Percentiles rank a stretch among this genome's conserved stretches.
Evolutionary conservation across 1,139 yeast genomes (phyloP).

Genomic region (Candida sanyaensis): DNA sequence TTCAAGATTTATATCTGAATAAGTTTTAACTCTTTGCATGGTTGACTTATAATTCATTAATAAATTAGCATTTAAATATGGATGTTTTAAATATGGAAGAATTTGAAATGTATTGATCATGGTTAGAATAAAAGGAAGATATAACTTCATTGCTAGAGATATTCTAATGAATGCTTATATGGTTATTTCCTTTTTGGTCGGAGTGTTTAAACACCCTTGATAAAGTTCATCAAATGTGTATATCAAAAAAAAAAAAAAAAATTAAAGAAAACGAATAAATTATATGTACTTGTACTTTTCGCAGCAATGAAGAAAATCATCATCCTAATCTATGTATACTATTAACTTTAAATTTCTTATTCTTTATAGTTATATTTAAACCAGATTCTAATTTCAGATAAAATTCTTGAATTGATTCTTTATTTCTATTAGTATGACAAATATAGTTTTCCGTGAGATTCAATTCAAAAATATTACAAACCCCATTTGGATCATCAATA

Average conservation of each 20-base stretch:
- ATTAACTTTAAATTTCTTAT: slow-evolving; percentile 26
- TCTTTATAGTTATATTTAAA: slow-evolving; percentile 21
- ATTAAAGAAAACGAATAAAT: no score
- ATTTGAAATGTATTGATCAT: neutral
- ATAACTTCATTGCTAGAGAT: neutral
- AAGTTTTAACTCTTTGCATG: neutral
- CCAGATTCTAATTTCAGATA: slow-evolving; percentile 26
- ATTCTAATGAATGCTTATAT: no score
- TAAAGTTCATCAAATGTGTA: neutral
- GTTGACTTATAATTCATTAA: slow-evolving; percentile 4
- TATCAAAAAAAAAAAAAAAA: no score
- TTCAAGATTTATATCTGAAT: neutral
- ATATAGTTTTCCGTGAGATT: slow-evolving; percentile 22
- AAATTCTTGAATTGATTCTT: slow-evolving; percentile 17
- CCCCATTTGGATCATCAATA: slow-evolving; percentile 1
- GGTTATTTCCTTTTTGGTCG: no score
- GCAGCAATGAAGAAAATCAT: no score
- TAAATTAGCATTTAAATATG: slow-evolving; percentile 2
- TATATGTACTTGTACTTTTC: no score
- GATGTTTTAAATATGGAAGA: slow-evolving; percentile 1
- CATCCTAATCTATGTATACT: slow-evolving; percentile 21
- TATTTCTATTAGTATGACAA: slow-evolving; percentile 9
- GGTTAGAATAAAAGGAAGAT: neutral
- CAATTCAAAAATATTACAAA: slow-evolving; percentile 16
- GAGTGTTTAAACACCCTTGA: no score